Evolutionary conservation across 495 filamentous ascomycete genomes (phyloP).

Genomic region (Hapsidospora chrysogenum): DNA sequence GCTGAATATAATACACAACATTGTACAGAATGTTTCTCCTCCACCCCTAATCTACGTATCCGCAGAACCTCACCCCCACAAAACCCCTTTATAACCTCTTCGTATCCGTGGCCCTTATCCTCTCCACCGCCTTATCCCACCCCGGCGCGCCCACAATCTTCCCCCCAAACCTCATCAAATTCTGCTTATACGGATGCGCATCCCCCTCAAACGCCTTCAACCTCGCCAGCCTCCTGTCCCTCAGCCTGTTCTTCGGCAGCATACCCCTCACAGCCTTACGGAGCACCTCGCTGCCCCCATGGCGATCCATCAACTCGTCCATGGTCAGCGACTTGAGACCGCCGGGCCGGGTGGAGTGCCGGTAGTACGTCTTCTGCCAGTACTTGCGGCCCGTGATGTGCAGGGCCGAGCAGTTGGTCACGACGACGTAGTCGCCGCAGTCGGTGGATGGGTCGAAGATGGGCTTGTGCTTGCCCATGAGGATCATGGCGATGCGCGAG

Average conservation of each 20-base stretch:
- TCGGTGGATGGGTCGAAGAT: slow-evolving; percentile 93
- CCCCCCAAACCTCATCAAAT: slow-evolving; percentile 58
- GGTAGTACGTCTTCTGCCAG: slow-evolving; percentile 87
- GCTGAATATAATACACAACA: background rate
- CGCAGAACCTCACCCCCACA: background rate
- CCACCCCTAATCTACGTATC: background rate
- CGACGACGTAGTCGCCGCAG: slow-evolving; percentile 98
- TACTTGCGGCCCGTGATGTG: slow-evolving; percentile 84
- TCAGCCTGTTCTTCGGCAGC: slow-evolving; percentile 90
- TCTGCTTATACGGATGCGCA: slow-evolving; percentile 79
- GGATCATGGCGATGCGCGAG: slow-evolving; percentile 70
- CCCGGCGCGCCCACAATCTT: slow-evolving; percentile 29
- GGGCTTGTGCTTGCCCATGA: slow-evolving; percentile 99
- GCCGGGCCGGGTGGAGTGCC: slow-evolving; percentile 80
- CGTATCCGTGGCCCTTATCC: slow-evolving; percentile 21
- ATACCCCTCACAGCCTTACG: slow-evolving; percentile 87
- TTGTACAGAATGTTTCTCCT: background rate
- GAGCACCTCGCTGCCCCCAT: slow-evolving; percentile 86
- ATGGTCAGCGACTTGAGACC: slow-evolving; percentile 77
- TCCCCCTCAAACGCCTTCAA: slow-evolving; percentile 91
- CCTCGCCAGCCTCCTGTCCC: slow-evolving; percentile 70
- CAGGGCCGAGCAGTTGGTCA: slow-evolving; percentile 70
- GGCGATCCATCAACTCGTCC: slow-evolving; percentile 87
- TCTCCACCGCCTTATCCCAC: slow-evolving; percentile 23
- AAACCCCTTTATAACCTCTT: slow-evolving; percentile 19